Percentiles rank a stretch among this genome's conserved stretches.
Evolutionary conservation across 2,329 filamentous ascomycete species (phyloP).

Genomic region (Chaetomiaceae sp.): DNA sequence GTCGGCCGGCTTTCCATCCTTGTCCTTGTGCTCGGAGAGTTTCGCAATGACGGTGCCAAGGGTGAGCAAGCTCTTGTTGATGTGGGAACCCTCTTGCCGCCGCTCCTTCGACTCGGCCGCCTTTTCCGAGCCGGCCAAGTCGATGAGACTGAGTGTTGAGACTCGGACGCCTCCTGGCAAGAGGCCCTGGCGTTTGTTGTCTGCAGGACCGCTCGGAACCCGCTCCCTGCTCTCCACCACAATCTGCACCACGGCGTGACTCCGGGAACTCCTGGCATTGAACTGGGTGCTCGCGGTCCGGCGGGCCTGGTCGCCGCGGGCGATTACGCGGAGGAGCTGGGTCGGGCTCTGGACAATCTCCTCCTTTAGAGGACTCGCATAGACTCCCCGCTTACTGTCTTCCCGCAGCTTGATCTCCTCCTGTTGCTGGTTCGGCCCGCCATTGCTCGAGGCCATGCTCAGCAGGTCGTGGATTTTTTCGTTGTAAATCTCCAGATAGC

Average conservation of each 20-base stretch:
- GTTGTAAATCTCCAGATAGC: conserved; percentile 98
- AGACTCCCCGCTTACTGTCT: conserved; percentile 93
- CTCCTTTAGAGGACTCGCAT: conserved; percentile 92
- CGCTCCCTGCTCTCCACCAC: conserved; percentile 95
- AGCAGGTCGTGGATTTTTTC: conserved; percentile 94
- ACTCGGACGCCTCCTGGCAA: conserved; percentile 87
- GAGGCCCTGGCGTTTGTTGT: conserved; percentile 65
- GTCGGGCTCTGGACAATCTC: conserved; percentile 98
- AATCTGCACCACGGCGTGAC: conserved; percentile 97
- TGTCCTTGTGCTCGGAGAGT: conserved; percentile 85
- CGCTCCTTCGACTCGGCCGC: conserved; percentile 94
- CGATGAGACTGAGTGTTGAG: conserved; percentile 90
- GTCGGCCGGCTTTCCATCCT: conserved; percentile 65
- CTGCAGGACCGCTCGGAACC: conserved; percentile 52
- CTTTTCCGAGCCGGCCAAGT: conserved; percentile 92
- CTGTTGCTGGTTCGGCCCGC: conserved; percentile 54
- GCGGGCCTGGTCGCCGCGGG: conserved; percentile 84
- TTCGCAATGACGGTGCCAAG: conserved; percentile 91
- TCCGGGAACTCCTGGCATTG: conserved; percentile 93
- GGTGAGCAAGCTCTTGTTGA: conserved; percentile 96
- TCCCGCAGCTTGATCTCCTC: conserved; percentile 98
- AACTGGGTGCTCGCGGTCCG: conserved; percentile 93
- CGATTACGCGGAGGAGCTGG: conserved; percentile 89
- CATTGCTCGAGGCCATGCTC: conserved; percentile 62
- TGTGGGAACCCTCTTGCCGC: conserved; percentile 90